Conservation (phyloP, 225 moss, liverwort and hornwort genomes). For the Marchantia polymorpha region DNA sequence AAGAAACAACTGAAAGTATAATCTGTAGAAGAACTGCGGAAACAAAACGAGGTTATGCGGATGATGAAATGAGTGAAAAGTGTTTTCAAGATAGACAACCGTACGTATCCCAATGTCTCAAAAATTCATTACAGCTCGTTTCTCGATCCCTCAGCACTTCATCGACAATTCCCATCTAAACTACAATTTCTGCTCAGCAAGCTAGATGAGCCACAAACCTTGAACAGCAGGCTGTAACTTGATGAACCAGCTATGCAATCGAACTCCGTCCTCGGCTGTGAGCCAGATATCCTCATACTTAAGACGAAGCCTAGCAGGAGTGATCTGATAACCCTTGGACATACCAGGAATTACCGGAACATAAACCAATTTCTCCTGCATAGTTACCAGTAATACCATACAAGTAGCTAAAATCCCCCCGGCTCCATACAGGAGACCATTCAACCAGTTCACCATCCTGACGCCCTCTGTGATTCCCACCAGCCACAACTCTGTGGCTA, state of each 20-base stretch:
- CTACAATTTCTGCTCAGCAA: neutral
- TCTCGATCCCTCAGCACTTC: neutral
- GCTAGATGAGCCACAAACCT: conserved; percentile 28
- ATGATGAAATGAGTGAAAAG: too few relatives aligned
- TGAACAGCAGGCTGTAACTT: conserved; percentile 47
- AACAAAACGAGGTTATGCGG: too few relatives aligned
- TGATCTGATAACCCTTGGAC: conserved; percentile 74
- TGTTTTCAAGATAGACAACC: too few relatives aligned
- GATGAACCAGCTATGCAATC: conserved; percentile 86
- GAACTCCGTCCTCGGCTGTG: conserved; percentile 62
- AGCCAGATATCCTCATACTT: conserved; percentile 92
- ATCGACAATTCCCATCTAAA: too few relatives aligned
- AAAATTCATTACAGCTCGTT: neutral
- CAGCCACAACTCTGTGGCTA: conserved; percentile 7
- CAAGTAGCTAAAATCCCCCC: conserved; percentile 75
- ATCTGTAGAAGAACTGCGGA: too few relatives aligned
- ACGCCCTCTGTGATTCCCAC: neutral
- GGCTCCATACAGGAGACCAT: conserved; percentile 69
- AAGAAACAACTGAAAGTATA: too few relatives aligned
- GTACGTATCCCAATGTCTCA: too few relatives aligned
- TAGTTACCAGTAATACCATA: conserved; percentile 74
- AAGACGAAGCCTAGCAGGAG: conserved; percentile 64
- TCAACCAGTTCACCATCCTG: conserved; percentile 67
- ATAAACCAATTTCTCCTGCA: conserved; percentile 96
- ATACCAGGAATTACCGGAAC: conserved; percentile 87